phyloP scores from a whole-genome alignment of 2,329 filamentous ascomycete genomes.

The Ophiosphaerella narmari region DNA sequence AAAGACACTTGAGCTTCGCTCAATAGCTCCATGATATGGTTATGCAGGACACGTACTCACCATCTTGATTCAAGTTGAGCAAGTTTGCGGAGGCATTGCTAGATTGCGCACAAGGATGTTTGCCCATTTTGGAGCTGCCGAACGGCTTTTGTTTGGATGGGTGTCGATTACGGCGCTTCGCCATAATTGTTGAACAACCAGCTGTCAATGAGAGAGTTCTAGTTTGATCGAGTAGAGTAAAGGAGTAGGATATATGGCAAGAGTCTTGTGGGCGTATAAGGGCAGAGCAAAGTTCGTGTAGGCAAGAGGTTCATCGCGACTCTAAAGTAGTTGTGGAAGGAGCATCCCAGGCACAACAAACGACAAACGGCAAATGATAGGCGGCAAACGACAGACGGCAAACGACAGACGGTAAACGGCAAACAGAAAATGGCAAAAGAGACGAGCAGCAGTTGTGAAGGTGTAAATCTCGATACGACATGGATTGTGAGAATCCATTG shows the following conservation, averaged over 20 bases:
- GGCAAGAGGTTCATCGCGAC: not conserved
- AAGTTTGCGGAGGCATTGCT: slow-evolving; percentile 17
- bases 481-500: no score
- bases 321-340: no score
- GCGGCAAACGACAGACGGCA: no score
- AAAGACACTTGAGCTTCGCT: not conserved
- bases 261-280: not conserved
- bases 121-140: slow-evolving; percentile 3
- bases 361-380: no score
- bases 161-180: slow-evolving; percentile 3
- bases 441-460: no score
- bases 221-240: no score
- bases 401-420: no score
- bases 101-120: not conserved
- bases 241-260: not conserved
- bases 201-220: no score
- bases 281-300: not conserved
- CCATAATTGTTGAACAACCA: slow-evolving; percentile 12
- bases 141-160: slow-evolving; percentile 3
- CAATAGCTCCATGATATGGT: not conserved
- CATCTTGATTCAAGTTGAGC: not conserved
- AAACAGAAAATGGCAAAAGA: no score
- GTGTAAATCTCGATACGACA: no score
- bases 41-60: slow-evolving; percentile 9
- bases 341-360: no score